Evolutionary conservation across 139 green algal species (phyloP), one percentile per base, ranked within the genome.

Genomic region (Spirogloea muscicola): DNA sequence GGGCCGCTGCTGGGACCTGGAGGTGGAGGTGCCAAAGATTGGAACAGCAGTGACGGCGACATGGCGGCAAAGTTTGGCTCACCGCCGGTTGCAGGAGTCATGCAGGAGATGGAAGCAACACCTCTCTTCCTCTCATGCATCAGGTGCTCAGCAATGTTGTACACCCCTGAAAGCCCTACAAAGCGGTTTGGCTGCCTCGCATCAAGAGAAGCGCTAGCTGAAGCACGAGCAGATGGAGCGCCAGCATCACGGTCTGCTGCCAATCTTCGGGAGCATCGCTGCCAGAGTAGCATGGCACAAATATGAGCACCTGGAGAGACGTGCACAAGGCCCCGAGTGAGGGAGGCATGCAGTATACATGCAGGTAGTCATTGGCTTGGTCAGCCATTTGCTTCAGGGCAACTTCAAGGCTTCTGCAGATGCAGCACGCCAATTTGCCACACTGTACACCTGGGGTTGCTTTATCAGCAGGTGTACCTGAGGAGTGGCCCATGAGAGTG

Each of bases 401-500:
- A n/a, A n/a, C n/a, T n/a, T n/a, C n/a, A n/a, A n/a, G n/a, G n/a
- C n/a, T n/a, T n/a, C n/a, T n/a, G n/a, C n/a, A n/a, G n/a, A n/a
- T n/a, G n/a, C n/a, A n/a, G n/a, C n/a, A n/a, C n/a, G n/a, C n/a
- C n/a, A n/a, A n/a, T n/a, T n/a, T n/a, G n/a, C n/a, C n/a, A n/a
- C n/a, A n/a, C n/a, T n/a, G n/a, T n/a, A n/a, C n/a, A n/a, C n/a
- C n/a, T n/a, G n/a, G n/a, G n/a, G n/a, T n/a, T n/a, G n/a, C n/a
- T n/a, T n/a, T n/a, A n/a, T n/a, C n/a, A n/a, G n/a, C n/a, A 38
- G 62, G 29, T 39, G 38, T 9, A 78, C 69, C 69, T 62, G 69
- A 77, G 38, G 69, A 77, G 60, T 77, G 69, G 36, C 69, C 69
- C 60, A 77, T 77, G 37, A 77, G 46, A 40, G 62, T 76, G 40